phyloP scores from a whole-genome alignment of 2,329 filamentous ascomycete genomes.

The Zymoseptoria pseudotritici region DNA sequence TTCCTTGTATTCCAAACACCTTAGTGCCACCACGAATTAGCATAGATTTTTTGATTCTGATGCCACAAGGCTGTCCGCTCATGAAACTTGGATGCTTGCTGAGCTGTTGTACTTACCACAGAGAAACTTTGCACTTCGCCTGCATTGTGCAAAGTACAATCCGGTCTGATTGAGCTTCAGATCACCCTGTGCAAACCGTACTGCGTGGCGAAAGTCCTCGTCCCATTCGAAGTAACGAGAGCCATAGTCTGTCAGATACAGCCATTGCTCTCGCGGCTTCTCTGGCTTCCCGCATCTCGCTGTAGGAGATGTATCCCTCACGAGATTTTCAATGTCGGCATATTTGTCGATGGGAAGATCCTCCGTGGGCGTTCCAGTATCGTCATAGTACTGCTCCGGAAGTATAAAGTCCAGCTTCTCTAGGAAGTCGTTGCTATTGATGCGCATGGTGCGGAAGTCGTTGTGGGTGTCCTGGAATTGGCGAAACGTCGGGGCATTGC shows the following conservation, averaged over 20 bases:
- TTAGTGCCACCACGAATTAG: background rate
- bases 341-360: conserved; percentile 9
- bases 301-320: conserved; percentile 5
- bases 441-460: conserved; percentile 10
- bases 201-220: conserved; percentile 6
- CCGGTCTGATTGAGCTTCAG: conserved; percentile 10
- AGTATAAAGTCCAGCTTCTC: conserved; percentile 11
- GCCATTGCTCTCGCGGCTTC: conserved; percentile 11
- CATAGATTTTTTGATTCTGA: too few species aligned
- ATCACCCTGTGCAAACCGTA: conserved; percentile 9
- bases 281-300: background rate
- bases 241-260: conserved; percentile 7
- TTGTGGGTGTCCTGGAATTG: conserved; percentile 15
- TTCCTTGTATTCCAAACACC: conserved; percentile 12
- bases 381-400: conserved; percentile 9
- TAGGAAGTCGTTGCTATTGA: conserved; percentile 13
- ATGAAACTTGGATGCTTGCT: too few species aligned
- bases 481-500: conserved; percentile 8
- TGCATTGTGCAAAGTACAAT: conserved; percentile 11
- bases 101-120: background rate
- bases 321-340: conserved; percentile 7
- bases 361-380: background rate
- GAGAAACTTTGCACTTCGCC: conserved; percentile 9
- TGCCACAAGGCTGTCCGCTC: too few species aligned
- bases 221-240: conserved; percentile 7